These are phyloP conservation scores for Clarireedia monteithiana DNA, from an alignment of 2,329 filamentous ascomycete species.

Conservation along the genomic window DNA sequence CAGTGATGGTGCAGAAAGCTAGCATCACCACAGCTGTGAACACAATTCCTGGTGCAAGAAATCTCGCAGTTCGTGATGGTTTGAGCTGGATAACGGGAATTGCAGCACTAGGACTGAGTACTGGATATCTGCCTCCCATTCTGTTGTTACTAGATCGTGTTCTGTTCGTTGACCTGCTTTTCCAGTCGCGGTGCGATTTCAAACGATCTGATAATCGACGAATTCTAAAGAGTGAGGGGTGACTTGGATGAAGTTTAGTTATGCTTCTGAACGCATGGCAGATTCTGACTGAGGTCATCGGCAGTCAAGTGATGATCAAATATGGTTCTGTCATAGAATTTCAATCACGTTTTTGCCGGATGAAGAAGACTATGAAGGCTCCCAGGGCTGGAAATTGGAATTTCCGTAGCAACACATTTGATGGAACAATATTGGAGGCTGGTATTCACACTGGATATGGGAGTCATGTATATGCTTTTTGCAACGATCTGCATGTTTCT, in stretches of 20 bases:
- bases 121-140: neutral
- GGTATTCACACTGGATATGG: neutral
- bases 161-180: neutral
- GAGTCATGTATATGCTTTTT: neutral
- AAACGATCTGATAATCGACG: too few species aligned
- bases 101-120: neutral
- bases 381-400: neutral
- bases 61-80: conserved; percentile 8
- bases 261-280: too few species aligned
- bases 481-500: neutral
- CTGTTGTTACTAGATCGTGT: neutral
- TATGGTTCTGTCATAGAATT: neutral
- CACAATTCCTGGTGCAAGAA: conserved; percentile 17
- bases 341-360: neutral
- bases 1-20: conserved; percentile 7
- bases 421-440: neutral
- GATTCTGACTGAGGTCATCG: too few species aligned
- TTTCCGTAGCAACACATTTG: neutral
- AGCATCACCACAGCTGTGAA: conserved; percentile 13
- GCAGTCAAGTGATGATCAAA: neutral
- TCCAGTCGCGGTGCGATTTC: neutral
- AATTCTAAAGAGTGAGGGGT: too few species aligned
- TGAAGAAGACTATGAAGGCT: neutral
- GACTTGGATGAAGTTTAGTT: too few species aligned
- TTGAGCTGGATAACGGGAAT: neutral